Percentiles rank a stretch among this genome's conserved stretches.
Evolutionary conservation across 2,329 filamentous ascomycete species (phyloP).

Genomic region (Paradendryphiella salina): DNA sequence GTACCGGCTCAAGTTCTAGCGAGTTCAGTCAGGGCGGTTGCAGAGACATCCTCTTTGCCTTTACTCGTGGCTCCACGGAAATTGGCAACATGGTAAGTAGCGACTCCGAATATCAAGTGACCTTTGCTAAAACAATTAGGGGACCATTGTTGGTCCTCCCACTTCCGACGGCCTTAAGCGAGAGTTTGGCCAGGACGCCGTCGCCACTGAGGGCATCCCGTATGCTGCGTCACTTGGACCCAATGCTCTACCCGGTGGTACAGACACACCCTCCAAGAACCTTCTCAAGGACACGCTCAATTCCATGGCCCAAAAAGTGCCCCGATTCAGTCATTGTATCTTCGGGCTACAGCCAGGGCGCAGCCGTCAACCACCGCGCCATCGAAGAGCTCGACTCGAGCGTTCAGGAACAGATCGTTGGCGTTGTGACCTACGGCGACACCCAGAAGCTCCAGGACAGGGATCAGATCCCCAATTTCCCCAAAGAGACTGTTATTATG

Average conservation of each 20-base stretch:
- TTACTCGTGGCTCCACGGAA: conserved; percentile 55
- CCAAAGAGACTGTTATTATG: conserved; percentile 18
- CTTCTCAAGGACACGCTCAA: conserved; percentile 31
- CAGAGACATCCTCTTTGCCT: conserved; percentile 53
- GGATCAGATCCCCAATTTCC: conserved; percentile 48
- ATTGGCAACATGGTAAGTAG: conserved; percentile 52
- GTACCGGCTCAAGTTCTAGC: conserved; percentile 36
- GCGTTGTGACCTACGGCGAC: conserved; percentile 53
- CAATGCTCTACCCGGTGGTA: conserved; percentile 40
- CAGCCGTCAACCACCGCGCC: conserved; percentile 43
- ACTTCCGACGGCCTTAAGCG: conserved; percentile 39
- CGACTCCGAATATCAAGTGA: conserved; percentile 11
- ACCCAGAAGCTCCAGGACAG: conserved; percentile 50
- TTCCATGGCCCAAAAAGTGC: conserved; percentile 32
- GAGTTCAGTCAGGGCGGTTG: conserved; percentile 50
- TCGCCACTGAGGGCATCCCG: conserved; percentile 42
- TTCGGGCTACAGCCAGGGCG: conserved; percentile 40
- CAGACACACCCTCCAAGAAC: conserved; percentile 25
- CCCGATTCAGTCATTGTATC: conserved; percentile 41
- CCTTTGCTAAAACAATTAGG: conserved; percentile 36
- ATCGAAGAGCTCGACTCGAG: conserved; percentile 33
- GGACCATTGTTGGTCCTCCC: conserved; percentile 39
- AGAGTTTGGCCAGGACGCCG: conserved; percentile 29
- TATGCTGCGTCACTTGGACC: conserved; percentile 36
- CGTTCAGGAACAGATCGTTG: conserved; percentile 43